Conservation (phyloP, 2,329 filamentous ascomycete species). For the Colletotrichum musicola region DNA sequence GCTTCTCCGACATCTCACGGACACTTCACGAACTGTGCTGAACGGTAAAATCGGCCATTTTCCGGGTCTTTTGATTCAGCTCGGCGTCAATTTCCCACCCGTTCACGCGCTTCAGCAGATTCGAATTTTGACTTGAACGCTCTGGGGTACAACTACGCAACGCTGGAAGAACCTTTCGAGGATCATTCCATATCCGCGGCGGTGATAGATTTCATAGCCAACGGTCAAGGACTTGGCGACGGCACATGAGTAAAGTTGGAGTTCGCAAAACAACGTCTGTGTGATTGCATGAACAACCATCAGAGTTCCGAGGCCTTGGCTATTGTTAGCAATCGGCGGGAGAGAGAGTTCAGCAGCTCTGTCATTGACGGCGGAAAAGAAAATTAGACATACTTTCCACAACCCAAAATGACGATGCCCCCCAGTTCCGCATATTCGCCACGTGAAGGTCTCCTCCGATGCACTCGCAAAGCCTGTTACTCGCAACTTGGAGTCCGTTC, state of each 20-base stretch:
- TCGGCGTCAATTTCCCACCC: background rate
- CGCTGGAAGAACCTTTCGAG: background rate
- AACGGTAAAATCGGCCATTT: slow-evolving; percentile 1
- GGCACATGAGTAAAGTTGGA: slow-evolving; percentile 1
- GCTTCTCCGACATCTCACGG: background rate
- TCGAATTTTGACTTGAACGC: background rate
- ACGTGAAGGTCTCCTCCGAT: background rate
- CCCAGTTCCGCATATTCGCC: background rate
- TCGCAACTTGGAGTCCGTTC: slow-evolving; percentile 1
- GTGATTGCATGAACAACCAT: slow-evolving; percentile 16
- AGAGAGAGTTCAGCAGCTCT: background rate
- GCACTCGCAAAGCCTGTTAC: background rate
- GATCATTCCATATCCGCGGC: background rate
- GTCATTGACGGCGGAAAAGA: background rate
- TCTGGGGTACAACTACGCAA: background rate
- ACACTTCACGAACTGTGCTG: too few relatives aligned
- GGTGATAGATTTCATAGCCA: background rate
- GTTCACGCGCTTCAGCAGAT: background rate
- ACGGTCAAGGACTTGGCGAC: background rate
- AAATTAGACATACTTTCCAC: too few relatives aligned
- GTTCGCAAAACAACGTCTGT: slow-evolving; percentile 7
- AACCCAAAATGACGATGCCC: background rate
- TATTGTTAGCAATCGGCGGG: slow-evolving; percentile 6
- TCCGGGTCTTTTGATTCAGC: background rate
- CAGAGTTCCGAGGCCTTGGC: background rate